These are phyloP conservation scores for Cryptosporidium sp. DNA, from an alignment of 169 alveolate species.

Conservation along the genomic window DNA sequence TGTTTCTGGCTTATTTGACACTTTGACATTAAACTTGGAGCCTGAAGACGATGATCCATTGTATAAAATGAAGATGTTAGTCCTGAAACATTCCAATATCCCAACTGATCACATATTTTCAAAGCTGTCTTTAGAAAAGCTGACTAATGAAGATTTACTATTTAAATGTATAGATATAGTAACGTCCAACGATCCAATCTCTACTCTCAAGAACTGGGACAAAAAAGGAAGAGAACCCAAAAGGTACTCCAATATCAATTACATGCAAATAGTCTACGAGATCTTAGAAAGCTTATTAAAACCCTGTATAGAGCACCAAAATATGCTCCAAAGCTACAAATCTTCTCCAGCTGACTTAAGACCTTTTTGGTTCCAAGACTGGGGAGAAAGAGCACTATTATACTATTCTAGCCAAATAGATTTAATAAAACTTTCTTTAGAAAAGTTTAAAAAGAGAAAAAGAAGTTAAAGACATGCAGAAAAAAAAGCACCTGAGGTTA, in stretches of 20 bases:
- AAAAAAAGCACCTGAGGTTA: background rate
- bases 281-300: slow-evolving; percentile 36
- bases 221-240: background rate
- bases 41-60: slow-evolving; percentile 71
- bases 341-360: slow-evolving; percentile 3
- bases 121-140: slow-evolving; percentile 16
- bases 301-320: slow-evolving; percentile 23
- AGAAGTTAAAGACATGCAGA: background rate
- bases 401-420: slow-evolving; percentile 61
- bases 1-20: slow-evolving; percentile 37
- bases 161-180: slow-evolving; percentile 47
- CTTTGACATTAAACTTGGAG: slow-evolving; percentile 55
- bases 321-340: slow-evolving; percentile 14
- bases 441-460: slow-evolving; percentile 21
- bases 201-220: slow-evolving; percentile 51
- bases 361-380: slow-evolving; percentile 69
- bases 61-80: slow-evolving; percentile 60
- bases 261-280: slow-evolving; percentile 4
- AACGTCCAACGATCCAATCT: slow-evolving; percentile 66
- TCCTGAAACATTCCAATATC: slow-evolving; percentile 39
- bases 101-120: slow-evolving; percentile 72
- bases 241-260: background rate
- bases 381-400: slow-evolving; percentile 63
- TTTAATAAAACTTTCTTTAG: slow-evolving; percentile 31
- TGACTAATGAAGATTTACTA: slow-evolving; percentile 51